Evolutionary conservation across 768 basidiomycete genomes (phyloP).

Genomic region (Trichaptum fuscoviolaceum): DNA sequence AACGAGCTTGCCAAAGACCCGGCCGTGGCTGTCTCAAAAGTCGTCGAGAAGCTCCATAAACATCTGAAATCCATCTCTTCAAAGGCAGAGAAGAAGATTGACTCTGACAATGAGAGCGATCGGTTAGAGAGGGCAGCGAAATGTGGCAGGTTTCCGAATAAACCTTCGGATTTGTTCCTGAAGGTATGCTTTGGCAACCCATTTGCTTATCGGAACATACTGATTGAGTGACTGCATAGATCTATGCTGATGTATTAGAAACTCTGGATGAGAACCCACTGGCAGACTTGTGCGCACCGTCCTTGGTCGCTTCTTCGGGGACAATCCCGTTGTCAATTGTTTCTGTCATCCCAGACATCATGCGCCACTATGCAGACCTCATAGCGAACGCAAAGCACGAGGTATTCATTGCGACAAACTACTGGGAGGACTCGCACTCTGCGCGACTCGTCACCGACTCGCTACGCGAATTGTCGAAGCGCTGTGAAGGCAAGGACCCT

Average conservation of each 20-base stretch:
- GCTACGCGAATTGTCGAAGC: slow-evolving; percentile 45
- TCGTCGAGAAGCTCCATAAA: slow-evolving; percentile 37
- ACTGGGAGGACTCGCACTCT: slow-evolving; percentile 48
- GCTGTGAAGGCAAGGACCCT: slow-evolving; percentile 37
- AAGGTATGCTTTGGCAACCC: slow-evolving; percentile 32
- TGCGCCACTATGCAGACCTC: slow-evolving; percentile 59
- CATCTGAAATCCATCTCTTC: slow-evolving; percentile 24
- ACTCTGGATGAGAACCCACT: slow-evolving; percentile 50
- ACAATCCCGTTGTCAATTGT: slow-evolving; percentile 59
- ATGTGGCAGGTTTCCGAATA: slow-evolving; percentile 47
- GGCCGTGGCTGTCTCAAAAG: slow-evolving; percentile 27
- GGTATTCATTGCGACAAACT: slow-evolving; percentile 65
- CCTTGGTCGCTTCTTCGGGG: slow-evolving; percentile 56
- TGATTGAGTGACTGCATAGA: slow-evolving; percentile 27
- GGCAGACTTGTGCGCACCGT: slow-evolving; percentile 54
- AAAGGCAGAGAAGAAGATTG: slow-evolving; percentile 17
- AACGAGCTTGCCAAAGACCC: slow-evolving; percentile 35
- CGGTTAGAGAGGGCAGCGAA: slow-evolving; percentile 40
- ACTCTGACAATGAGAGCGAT: slow-evolving; percentile 16
- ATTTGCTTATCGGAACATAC: neutral
- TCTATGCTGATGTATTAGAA: slow-evolving; percentile 59
- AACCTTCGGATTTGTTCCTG: slow-evolving; percentile 56
- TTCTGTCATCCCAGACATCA: slow-evolving; percentile 67
- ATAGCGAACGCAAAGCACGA: slow-evolving; percentile 59
- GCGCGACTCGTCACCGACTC: slow-evolving; percentile 47